A percentile compares a stretch with the other conserved stretches of the same genome.
Evolutionary conservation across 768 basidiomycete genomes (phyloP).

Genomic region (Pholiota molesta): DNA sequence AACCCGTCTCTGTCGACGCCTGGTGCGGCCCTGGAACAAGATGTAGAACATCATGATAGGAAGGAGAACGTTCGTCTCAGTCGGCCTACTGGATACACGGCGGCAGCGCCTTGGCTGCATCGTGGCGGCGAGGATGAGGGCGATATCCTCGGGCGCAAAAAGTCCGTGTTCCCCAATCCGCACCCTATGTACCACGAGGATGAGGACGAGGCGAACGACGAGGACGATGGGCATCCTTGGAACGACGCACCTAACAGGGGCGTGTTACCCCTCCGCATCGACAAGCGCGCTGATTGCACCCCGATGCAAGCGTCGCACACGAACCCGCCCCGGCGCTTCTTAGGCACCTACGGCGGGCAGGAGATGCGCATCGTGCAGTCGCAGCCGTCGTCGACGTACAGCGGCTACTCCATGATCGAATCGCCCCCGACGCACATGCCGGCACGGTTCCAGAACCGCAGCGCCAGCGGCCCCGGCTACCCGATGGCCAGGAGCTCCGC

Average conservation of each 20-base stretch:
- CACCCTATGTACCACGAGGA: not conserved
- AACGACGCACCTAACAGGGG: not conserved
- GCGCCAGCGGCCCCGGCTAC: not conserved
- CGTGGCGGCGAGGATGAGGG: not conserved
- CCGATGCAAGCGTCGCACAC: not conserved
- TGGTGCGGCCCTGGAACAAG: not conserved
- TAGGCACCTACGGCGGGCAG: not conserved
- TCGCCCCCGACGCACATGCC: not conserved
- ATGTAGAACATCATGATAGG: not conserved
- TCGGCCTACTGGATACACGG: not conserved
- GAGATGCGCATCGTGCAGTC: not conserved
- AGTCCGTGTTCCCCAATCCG: not conserved
- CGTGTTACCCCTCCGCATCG: not conserved
- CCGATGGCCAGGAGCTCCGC: not conserved
- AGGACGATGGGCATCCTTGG: no score
- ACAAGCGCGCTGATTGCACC: not conserved
- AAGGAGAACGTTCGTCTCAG: not conserved
- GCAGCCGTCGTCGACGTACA: not conserved
- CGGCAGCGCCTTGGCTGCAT: not conserved
- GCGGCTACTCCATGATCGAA: not conserved
- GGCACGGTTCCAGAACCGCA: not conserved
- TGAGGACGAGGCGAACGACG: not conserved
- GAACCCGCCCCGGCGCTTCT: not conserved
- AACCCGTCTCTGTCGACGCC: not conserved
- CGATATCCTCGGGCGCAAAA: not conserved